A percentile compares a stretch with the other conserved stretches of the same genome.
Evolutionary conservation across 75 land plant species (phyloP).

Genomic region (Pseudotsuga menziesii): DNA sequence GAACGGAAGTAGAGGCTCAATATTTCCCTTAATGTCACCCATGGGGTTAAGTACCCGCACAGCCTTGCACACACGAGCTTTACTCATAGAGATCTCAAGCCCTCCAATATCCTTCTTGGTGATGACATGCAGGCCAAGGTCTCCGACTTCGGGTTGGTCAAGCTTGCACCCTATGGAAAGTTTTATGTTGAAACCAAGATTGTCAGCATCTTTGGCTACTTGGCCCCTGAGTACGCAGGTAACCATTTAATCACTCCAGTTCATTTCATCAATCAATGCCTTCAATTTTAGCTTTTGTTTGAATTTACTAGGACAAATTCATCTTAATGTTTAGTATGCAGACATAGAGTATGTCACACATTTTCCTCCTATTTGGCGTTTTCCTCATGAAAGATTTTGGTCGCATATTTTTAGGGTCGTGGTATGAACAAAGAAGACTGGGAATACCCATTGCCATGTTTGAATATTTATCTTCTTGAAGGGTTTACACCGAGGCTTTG

Average conservation of each 20-base stretch:
- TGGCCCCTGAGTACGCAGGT: slow-evolving; percentile 93
- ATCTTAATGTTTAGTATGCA: no score
- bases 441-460: no score
- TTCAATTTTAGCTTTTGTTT: no score
- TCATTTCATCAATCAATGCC: background rate
- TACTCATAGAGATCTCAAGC: slow-evolving; percentile 57
- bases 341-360: no score
- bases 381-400: no score
- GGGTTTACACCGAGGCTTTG: no score
- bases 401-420: no score
- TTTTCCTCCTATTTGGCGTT: no score
- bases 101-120: slow-evolving; percentile 45
- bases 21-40: slow-evolving; percentile 77
- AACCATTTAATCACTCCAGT: background rate
- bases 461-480: no score
- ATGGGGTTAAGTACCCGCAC: slow-evolving; percentile 54
- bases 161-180: slow-evolving; percentile 66
- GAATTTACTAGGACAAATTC: no score
- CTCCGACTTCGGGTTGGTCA: slow-evolving; percentile 75
- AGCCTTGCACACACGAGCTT: slow-evolving; percentile 47
- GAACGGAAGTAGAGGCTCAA: slow-evolving; percentile 61
- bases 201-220: slow-evolving; percentile 83
- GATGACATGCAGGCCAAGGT: slow-evolving; percentile 70
- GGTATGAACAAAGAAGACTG: no score
- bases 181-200: slow-evolving; percentile 60